Conservation (phyloP, 495 filamentous ascomycete genomes). For the Aspergillus haitiensis region DNA sequence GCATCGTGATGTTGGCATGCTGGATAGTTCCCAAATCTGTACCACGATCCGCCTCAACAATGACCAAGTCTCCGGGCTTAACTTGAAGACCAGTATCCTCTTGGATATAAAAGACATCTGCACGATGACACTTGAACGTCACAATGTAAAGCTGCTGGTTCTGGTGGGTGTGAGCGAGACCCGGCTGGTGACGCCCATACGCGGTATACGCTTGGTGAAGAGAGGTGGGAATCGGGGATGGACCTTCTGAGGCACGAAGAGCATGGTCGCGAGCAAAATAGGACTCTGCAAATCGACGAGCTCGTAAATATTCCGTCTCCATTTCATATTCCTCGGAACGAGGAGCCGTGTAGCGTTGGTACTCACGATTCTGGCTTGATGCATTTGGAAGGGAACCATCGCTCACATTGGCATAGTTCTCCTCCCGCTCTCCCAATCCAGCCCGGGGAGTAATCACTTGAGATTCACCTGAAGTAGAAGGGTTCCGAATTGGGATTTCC, state of each 20-base stretch:
- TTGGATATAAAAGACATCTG: conserved; percentile 95
- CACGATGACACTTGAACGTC: conserved; percentile 90
- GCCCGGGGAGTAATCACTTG: conserved; percentile 32
- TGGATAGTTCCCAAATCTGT: conserved; percentile 94
- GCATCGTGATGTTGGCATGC: conserved; percentile 77
- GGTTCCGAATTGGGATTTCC: conserved; percentile 71
- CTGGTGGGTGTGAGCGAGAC: conserved; percentile 66
- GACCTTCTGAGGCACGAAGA: conserved; percentile 39
- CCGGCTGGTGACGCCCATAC: conserved; percentile 58
- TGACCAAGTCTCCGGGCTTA: conserved; percentile 88
- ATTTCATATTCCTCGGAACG: conserved; percentile 37
- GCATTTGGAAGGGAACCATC: conserved; percentile 35
- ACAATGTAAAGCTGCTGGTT: conserved; percentile 89
- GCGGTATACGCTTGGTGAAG: conserved; percentile 57
- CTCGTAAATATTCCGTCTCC: conserved; percentile 47
- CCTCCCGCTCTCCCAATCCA: conserved; percentile 40
- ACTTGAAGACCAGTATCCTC: conserved; percentile 91
- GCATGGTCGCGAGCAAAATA: conserved; percentile 51
- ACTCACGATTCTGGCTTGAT: conserved; percentile 48
- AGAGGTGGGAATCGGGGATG: conserved; percentile 40
- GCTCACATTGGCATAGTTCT: conserved; percentile 36
- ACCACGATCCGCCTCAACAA: conserved; percentile 94
- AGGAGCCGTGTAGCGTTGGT: conserved; percentile 37
- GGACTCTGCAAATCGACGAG: conserved; percentile 47
- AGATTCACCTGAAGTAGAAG: conserved; percentile 60